Conservation (phyloP, 768 basidiomycete species). For the Leccinellum rugosiceps region DNA sequence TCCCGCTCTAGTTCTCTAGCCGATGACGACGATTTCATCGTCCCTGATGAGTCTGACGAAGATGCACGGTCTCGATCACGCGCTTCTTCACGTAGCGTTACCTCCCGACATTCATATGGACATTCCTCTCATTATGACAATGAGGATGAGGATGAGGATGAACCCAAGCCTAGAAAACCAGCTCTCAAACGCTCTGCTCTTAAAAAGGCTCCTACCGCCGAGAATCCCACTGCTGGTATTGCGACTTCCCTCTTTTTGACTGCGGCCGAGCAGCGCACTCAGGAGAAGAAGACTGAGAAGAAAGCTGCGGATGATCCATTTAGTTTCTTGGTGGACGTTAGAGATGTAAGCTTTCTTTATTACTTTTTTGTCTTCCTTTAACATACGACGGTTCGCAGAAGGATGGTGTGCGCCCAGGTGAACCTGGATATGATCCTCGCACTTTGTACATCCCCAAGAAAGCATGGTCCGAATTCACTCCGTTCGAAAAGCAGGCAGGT, state of each 20-base stretch:
- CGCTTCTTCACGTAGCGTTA: conserved; percentile 40
- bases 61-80: conserved; percentile 53
- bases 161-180: conserved; percentile 36
- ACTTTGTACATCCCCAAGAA: conserved; percentile 77
- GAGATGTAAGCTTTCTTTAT: conserved; percentile 51
- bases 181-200: conserved; percentile 34
- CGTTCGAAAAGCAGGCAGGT: conserved; percentile 87
- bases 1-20: conserved; percentile 38
- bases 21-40: conserved; percentile 74
- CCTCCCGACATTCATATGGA: conserved; percentile 35
- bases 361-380: neutral
- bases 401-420: conserved; percentile 73
- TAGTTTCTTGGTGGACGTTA: conserved; percentile 65
- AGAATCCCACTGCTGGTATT: conserved; percentile 29
- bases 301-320: conserved; percentile 76
- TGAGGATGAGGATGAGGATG: conserved; percentile 35
- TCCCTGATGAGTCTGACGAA: conserved; percentile 60
- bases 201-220: conserved; percentile 29
- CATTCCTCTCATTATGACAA: conserved; percentile 35
- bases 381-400: conserved; percentile 45
- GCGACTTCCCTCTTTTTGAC: conserved; percentile 60
- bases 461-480: conserved; percentile 83
- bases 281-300: conserved; percentile 80
- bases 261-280: conserved; percentile 73
- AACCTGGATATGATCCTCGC: conserved; percentile 86